Evolutionary conservation across 169 alveolate genomes (phyloP).

Genomic region (Toxoplasma gondii): DNA sequence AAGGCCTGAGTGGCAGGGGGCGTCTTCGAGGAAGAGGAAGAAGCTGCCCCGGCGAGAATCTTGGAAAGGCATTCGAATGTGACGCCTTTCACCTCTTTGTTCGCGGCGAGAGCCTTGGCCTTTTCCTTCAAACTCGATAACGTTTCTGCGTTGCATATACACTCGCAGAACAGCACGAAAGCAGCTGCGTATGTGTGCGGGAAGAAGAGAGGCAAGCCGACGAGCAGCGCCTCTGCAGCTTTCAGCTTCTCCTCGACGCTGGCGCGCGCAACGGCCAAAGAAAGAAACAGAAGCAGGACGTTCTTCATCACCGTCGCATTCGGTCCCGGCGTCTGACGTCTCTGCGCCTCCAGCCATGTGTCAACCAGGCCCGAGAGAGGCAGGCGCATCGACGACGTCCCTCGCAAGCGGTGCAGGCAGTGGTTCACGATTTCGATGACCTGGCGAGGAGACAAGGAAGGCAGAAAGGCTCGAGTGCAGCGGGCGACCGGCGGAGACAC

Average conservation of each 20-base stretch:
- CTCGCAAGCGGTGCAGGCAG: conserved; percentile 60
- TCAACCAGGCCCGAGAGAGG: neutral
- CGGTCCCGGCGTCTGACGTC: neutral
- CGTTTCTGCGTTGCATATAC: neutral
- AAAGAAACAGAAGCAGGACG: neutral
- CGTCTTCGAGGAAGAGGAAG: neutral
- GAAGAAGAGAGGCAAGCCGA: neutral
- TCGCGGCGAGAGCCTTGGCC: neutral
- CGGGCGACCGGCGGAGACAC: neutral
- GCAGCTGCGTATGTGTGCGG: neutral
- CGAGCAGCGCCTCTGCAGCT: neutral
- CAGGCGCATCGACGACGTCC: conserved; percentile 31
- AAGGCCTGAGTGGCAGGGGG: neutral
- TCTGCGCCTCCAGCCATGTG: neutral
- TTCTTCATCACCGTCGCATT: neutral
- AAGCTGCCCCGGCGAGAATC: neutral
- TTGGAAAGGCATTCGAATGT: neutral
- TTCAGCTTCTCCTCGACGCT: neutral
- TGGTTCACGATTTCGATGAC: conserved; percentile 58
- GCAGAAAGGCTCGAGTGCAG: neutral
- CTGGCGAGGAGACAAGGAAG: conserved; percentile 27
- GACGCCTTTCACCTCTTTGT: neutral
- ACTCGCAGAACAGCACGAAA: conserved; percentile 8
- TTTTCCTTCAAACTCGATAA: neutral
- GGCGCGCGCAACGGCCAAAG: neutral